Base-by-base conservation (phyloP, 805 yeast species). In the Kluyveromyces wickerhamii region DNA sequence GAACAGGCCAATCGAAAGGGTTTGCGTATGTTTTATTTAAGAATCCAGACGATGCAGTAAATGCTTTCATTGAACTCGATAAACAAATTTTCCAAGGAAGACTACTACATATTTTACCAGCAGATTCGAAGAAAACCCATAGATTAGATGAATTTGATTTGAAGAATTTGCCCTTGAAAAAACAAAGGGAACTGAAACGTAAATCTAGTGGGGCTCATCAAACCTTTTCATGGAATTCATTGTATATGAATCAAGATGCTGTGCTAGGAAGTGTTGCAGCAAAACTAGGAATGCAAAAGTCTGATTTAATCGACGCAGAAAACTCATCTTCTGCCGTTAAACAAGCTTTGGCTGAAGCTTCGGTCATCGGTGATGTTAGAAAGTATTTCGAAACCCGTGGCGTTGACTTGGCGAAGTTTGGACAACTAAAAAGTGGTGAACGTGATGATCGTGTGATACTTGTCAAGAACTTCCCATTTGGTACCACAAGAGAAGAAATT, bases 301-400 rank as follows among this genome's bases (percentile, higher is more conserved):
- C 92, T 6, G 85, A 86, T 38, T 69, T 92, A 51, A 72, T 92
- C 41, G 94, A 92, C 57, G 89, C 96, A 1, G 82, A 85, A 47
- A 84, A 78, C 44, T 71, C 94, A 6, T 77, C 70, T 40, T 81
- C 95, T 34, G 96, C 95, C 1, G 97, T 92, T 10, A 85, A 88
- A 54, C 97, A 88, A 60, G 97, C 98, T 0, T 70, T 92, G 43
- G 97, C 98, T 0, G 98, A 92, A 63, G 94, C 96, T 2, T 92
- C 87, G 52, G 95, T 88, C 12, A 79, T 92, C 50, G 92, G 88
- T 29, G 92, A 81, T 57, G 95, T 92, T 9, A 74, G 95, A 51
- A 74, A 75, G 47, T 92, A 77, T 60, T 92, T 92, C 58, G 95
- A 86, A 56, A 60, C 66, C 16, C 79, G 79, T 52, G 94, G 95